These are phyloP conservation scores for Nyctanthes arbortristis DNA, from an alignment of 257 asterid genomes.

Conservation along the genomic window DNA sequence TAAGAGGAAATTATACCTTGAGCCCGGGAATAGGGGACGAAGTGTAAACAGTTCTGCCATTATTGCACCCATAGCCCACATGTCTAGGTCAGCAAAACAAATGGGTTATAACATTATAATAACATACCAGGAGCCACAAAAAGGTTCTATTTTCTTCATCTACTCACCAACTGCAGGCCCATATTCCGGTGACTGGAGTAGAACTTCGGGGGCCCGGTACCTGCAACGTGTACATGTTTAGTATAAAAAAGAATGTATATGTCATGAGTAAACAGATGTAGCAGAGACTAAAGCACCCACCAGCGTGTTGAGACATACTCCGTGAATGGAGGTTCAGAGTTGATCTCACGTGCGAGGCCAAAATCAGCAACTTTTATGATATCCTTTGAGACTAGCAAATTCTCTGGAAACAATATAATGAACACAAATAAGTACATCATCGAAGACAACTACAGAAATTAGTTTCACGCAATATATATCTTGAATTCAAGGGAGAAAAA, in stretches of 20 bases:
- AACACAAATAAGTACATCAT: neutral
- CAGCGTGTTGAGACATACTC: constrained; percentile 77
- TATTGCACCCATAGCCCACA: constrained; percentile 92
- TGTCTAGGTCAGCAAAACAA: constrained; percentile 37
- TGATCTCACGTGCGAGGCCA: constrained; percentile 72
- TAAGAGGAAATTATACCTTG: constrained; percentile 39
- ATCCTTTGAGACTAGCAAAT: constrained; percentile 59
- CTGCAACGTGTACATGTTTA: constrained; percentile 34
- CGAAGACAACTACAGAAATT: neutral
- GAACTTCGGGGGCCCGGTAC: constrained; percentile 79
- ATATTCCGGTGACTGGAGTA: constrained; percentile 59
- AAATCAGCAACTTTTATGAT: constrained; percentile 63
- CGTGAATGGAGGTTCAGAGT: constrained; percentile 63
- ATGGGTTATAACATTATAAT: constrained; percentile 7
- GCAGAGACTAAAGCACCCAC: constrained; percentile 32
- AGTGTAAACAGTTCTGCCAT: constrained; percentile 71
- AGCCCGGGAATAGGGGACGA: constrained; percentile 70
- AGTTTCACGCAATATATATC: neutral
- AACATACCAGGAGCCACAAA: neutral
- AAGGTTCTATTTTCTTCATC: constrained; percentile 1
- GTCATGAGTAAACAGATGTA: constrained; percentile 4
- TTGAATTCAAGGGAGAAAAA: neutral
- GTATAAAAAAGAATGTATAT: neutral
- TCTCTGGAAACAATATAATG: constrained; percentile 28
- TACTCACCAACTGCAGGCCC: constrained; percentile 68